Base-by-base conservation (phyloP, 176 grass and related monocot species). In the Phoenix dactylifera region DNA sequence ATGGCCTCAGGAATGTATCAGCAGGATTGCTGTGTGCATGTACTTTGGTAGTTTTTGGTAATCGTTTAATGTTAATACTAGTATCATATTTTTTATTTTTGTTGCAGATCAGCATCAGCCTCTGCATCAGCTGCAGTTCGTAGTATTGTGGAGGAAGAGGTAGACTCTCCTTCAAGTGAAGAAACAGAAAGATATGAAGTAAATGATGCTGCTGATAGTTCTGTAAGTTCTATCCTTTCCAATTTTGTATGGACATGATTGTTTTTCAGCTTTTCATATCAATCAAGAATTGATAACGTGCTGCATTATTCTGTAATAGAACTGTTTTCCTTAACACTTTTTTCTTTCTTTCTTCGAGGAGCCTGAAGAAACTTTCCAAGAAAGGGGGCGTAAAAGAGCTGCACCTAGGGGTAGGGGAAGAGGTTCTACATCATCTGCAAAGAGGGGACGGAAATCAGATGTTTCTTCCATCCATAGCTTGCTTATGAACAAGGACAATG, bases 391-490 rank as follows among this genome's bases (percentile, higher is more conserved):
- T 49, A 95, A 95, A 77, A 79, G 91, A 58, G 57, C 56, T 62
- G 79, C 70, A 15, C 72, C 74, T 56, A 52, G 18, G 10, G 72
- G n/a, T 1, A 76, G 68, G 48, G 76, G 67, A 10, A 74, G 72
- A 53, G 64, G 26, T 26, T 62, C 66, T 44, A 44, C 78, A 17
- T 73, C 59, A 24, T 55, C 59, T 7, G 19, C 70, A 52, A 66
- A 75, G 25, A 85, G 80, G 72, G 87, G 92, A 9, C 83, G 83
- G 29, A 90, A 82, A 74, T 72, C 80, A 50, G 86, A 90, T 71
- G 49, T 83, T 58, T 65, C 50, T 69, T 84, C 70, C 0, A 79
- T 81, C 67, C 57, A 63, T 23, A 75, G 30, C 50, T 44, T 73
- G 57, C 32, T 68, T 4, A 54, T 48, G 77, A 78, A 75, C 53